Evolutionary conservation across 2,329 filamentous ascomycete species (phyloP).

Genomic region (Apiospora kogelbergensis): DNA sequence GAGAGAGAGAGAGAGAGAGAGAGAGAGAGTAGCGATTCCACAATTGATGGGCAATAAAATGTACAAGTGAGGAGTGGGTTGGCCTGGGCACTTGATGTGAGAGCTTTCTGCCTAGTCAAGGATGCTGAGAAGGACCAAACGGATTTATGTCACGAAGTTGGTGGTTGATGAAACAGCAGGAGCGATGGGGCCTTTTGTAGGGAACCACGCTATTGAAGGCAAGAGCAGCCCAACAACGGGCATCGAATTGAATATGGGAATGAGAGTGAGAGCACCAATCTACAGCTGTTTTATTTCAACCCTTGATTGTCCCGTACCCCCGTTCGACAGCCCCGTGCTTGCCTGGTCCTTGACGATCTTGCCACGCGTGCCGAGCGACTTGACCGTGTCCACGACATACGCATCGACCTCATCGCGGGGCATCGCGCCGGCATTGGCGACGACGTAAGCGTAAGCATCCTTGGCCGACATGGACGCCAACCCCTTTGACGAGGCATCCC

Average conservation of each 20-base stretch:
- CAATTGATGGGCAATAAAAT: no score
- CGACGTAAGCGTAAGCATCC: slow-evolving; percentile 35
- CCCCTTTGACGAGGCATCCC: slow-evolving; percentile 20
- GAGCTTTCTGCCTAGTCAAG: neutral
- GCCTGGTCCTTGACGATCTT: slow-evolving; percentile 24
- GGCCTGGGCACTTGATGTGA: neutral
- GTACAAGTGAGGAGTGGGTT: neutral
- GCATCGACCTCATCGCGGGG: slow-evolving; percentile 28
- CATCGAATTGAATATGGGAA: no score
- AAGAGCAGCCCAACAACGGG: no score
- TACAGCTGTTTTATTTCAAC: neutral
- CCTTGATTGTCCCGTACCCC: slow-evolving; percentile 23
- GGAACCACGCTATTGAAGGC: no score
- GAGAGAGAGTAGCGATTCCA: no score
- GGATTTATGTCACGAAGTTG: no score
- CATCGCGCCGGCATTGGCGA: slow-evolving; percentile 37
- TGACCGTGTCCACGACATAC: slow-evolving; percentile 23
- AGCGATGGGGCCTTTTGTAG: no score
- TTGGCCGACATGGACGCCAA: slow-evolving; percentile 31
- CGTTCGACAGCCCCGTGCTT: slow-evolving; percentile 24
- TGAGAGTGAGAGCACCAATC: no score
- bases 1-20: no score
- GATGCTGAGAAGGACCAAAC: no score
- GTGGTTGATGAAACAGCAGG: no score
- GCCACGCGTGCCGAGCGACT: slow-evolving; percentile 22